Evolutionary conservation across 805 yeast genomes (phyloP), one percentile per base, ranked within the genome.

Genomic region (Cyberlindnera galapagoensis): DNA sequence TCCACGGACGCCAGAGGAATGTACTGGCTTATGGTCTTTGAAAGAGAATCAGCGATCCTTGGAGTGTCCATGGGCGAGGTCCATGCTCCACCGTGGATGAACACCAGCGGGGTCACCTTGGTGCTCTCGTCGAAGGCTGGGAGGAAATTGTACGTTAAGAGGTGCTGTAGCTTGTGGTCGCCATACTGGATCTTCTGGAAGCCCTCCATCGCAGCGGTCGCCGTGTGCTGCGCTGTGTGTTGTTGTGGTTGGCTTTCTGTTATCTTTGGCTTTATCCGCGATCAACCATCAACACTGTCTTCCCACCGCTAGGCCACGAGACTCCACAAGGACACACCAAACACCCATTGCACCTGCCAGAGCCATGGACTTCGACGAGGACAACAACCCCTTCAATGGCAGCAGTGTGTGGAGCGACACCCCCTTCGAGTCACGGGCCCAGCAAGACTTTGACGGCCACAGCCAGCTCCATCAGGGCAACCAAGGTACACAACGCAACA

Each of bases 51-150:
- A 33, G 72, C 74, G 45, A 80, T 90, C 24, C 65, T 55, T 18
- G 59, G 67, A 0, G 87, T 78, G 49, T 80, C 78, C 3, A 40
- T 51, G 1, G 76, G 72, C 47, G 81, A 94, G 39, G 84, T 64
- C 95, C 95, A 85, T 0, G 87, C 94, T 0, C 95, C 95, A 1
- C 95, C 95, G 56, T 85, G 95, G 24, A 85, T 67, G 43, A 75
- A 77, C 1, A 83, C 65, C 6, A 73, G 33, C 13, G 70, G 54
- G 3, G 49, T 33, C 8, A 35, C 9, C 10, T n/a, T n/a, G 9
- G 26, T 15, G 5, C 14, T 6, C 3, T 36, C 42, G 28, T 21
- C 13, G 21, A 33, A 31, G 4, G 41, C 38, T 1, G 26, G 30
- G 18, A 41, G 28, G 28, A 34, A 18, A 26, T 42, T 40, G 33